Evolutionary conservation across 2,329 filamentous ascomycete genomes (phyloP), one percentile per base, ranked within the genome.

Genomic region (Colletotrichum musicola): DNA sequence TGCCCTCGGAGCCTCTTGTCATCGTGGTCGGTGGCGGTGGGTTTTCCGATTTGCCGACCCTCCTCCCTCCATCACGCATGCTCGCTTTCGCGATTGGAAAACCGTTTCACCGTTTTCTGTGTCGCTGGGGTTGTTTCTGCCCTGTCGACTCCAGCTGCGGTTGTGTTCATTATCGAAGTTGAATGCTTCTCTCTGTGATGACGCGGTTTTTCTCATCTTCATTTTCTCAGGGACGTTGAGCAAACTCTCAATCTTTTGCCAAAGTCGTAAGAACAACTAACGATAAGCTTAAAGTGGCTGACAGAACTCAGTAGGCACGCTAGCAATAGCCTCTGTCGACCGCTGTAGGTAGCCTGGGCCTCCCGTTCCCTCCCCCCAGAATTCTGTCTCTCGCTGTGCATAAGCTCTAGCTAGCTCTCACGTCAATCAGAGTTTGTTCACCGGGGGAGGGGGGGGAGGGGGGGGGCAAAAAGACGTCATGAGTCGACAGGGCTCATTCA

Each of bases 261-360:
- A 25, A 25, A 25, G 22, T 25, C 4, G 22, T 1, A 25, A 20
- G 14, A 27, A 46, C 6, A 38, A 50, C 49, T 50, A 63, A 40
- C 42, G 46, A 53, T 58, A 64, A 64, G 46, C 64, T 64, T 68
- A 68, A 64, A 35, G 4, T 20, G 53, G 27, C 22, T 68, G 64
- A 64, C 64, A 68, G 60, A 68, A 68, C 60, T 68, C 64, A 58
- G 53, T 50, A 18, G 16, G 14, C 51, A 30, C 44, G 59, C 60
- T 27, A 53, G 20, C n/a, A 20, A 46, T 35, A 64, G 47, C 20
- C 30, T 60, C 20, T 22, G n/a, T 30, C 40, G 40, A 42, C 18
- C 38, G 22, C 22, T 25, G 22, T 25, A 25, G 22, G 27, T 46
- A 13, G 53, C 16, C 51, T 57, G 30, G 30, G 38, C 60, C 20